Base-by-base conservation (phyloP, 176 grass and related monocot genomes). In the Musa itinerans region DNA sequence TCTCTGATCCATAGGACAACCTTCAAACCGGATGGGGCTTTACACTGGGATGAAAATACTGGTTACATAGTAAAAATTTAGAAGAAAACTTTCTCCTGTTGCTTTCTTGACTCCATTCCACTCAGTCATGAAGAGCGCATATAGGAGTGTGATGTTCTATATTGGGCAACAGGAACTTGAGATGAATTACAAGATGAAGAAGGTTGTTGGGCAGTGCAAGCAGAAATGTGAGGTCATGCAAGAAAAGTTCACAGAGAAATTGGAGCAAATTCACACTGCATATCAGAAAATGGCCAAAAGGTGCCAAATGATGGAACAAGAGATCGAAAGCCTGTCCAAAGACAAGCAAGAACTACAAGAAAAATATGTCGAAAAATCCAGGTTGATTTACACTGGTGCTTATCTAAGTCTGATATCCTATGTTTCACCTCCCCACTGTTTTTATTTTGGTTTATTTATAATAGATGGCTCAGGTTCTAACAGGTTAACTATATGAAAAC, bases 291-390 rank as follows among this genome's bases (percentile, higher is more conserved):
- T 96, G 85, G 87, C 78, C 64, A 96, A 88, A 81, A 92, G 82
- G 83, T 92, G 87, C 17, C 87, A 92, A 81, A 61, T 92, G 82
- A 88, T 96, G 93, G 84, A 92, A 75, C 79, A 86, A 76, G 93
- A 88, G 78, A 77, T 90, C 54, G 89, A 96, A 65, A 96, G 78
- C 73, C 78, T 96, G 59, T 88, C 76, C 15, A 96, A 89, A 73
- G 93, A 96, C 78, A 96, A 96, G 81, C 89, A 96, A 73, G 93
- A 96, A 74, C 76, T 96, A 65, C 89, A 96, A 80, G 92, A 92
- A 68, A 96, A 96, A 77, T 92, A 92, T 83, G 85, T 87, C 54
- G 89, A 92, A 88, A 96, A 96, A 85, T 96, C 89, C 52, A 96
- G 92, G 92, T 92, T 52, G 63, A 81, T 81, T 50, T 63, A 81